Conservation (phyloP, 2,329 filamentous ascomycete species). For the Intubia oerlemansii region DNA sequence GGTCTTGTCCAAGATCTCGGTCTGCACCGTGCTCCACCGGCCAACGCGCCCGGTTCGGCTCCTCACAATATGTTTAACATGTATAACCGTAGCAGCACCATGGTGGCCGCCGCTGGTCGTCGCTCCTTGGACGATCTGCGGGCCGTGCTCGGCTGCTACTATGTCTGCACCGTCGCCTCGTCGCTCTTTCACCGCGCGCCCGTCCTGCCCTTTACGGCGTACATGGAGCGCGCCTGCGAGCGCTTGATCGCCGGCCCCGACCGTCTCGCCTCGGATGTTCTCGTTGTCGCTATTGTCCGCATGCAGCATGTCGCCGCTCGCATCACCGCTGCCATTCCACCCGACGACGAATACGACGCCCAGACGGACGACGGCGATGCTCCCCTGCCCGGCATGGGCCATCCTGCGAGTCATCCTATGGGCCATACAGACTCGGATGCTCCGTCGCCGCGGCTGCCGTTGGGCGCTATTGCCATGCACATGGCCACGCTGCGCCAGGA, state of each 20-base stretch:
- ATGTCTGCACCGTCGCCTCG: conserved; percentile 15
- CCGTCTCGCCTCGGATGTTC: too few relatives aligned
- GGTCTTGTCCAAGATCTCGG: conserved; percentile 18
- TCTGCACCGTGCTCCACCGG: conserved; percentile 11
- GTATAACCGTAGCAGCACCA: not conserved
- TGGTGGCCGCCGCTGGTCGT: too few relatives aligned
- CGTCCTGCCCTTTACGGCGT: conserved; percentile 13
- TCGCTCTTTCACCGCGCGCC: conserved; percentile 14
- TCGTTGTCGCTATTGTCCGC: conserved; percentile 13
- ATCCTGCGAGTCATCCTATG: too few relatives aligned
- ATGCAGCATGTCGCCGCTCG: conserved; percentile 15
- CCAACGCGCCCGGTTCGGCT: not conserved
- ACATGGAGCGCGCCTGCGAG: too few relatives aligned
- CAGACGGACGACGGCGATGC: too few relatives aligned
- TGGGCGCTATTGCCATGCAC: conserved; percentile 13
- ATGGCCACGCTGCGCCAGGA: conserved; percentile 14
- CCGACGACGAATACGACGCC: too few relatives aligned
- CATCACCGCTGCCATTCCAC: conserved; percentile 10
- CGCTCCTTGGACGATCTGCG: conserved; percentile 16
- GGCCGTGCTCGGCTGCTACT: conserved; percentile 19
- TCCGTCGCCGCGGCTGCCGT: conserved; percentile 10
- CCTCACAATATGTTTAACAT: not conserved
- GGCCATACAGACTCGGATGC: too few relatives aligned
- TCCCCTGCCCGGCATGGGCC: too few relatives aligned
- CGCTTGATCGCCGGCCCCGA: too few relatives aligned